These are phyloP conservation scores for Aspergillus sclerotiicarbonarius DNA, from an alignment of 495 filamentous ascomycete genomes.

Conservation along the genomic window DNA sequence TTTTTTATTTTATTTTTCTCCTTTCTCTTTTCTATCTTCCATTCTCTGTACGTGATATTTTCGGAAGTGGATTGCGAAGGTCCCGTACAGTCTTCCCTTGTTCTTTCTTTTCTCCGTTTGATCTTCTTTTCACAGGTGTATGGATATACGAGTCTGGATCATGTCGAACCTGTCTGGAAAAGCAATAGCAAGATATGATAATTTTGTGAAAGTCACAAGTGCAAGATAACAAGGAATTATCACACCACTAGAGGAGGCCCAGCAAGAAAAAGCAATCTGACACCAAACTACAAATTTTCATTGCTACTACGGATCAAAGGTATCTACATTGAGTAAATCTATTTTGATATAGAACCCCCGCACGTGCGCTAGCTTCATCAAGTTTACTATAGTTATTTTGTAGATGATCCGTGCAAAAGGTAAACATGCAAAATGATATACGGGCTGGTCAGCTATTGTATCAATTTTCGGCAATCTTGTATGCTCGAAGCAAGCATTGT, in stretches of 20 bases:
- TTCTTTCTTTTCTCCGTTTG: conserved; percentile 19
- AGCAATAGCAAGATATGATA: conserved; percentile 2
- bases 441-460: no score
- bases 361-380: no score
- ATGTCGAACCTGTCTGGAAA: conserved; percentile 9
- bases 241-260: neutral
- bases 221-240: neutral
- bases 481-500: no score
- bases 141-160: conserved; percentile 9
- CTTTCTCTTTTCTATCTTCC: neutral
- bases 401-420: no score
- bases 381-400: no score
- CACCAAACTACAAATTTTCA: no score
- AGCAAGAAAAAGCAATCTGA: neutral
- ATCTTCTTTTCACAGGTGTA: conserved; percentile 10
- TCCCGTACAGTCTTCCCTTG: neutral
- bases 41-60: neutral
- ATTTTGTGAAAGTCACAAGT: neutral
- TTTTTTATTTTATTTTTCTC: neutral
- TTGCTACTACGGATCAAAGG: no score
- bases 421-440: no score
- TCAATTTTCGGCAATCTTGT: no score
- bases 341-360: no score
- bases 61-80: neutral
- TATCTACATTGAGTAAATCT: no score